Base-by-base conservation (phyloP, 176 grass and related monocot genomes). In the Guadua angustifolia region DNA sequence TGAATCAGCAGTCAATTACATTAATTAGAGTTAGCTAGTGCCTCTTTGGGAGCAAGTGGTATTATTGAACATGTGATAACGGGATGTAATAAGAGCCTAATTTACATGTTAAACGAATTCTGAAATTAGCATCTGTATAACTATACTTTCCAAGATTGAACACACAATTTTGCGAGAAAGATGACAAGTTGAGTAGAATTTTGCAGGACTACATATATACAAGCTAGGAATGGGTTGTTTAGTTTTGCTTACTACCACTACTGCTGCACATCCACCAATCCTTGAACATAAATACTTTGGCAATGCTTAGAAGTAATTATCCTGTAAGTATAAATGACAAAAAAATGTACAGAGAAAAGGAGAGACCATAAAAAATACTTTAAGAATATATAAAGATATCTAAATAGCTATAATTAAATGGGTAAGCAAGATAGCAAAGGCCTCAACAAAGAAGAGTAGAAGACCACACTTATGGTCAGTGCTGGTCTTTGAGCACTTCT, bases 371-470 rank as follows among this genome's bases (percentile, higher is more conserved):
- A 75, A 69, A 68, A 35, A 47, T 13, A 50, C 71, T 69, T 82
- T 47, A 53, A 58, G 66, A 86, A 66, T 72, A 67, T 78, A 71
- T 68, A 73, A 71, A 86, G 73, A 51, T 67, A 47, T 51, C 59
- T 35, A 79, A 14, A 79, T 82, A 39, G 39, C 84, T 39, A 90
- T 79, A 90, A n/a, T n/a, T n/a, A n/a, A 67, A 68, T 57, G 88
- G 79, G 29, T 90, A 86, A 90, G 58, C 88, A 86, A 83, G 84
- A 66, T 73, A 83, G 46, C 29, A 73, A 88, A 80, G 40, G 43
- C 15, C 2, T 69, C 71, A 61, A 9, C 32, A 52, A 78, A 16
- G 61, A 52, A 74, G 81, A 38, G 43, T 71, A 16, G 61, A 52
- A 74, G 81, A 38, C 50, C 40, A 73, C 68, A 74, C 16, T 71